Evolutionary conservation across 108 stramenopile genomes (phyloP).

Genomic region (Skeletonema potamos): DNA sequence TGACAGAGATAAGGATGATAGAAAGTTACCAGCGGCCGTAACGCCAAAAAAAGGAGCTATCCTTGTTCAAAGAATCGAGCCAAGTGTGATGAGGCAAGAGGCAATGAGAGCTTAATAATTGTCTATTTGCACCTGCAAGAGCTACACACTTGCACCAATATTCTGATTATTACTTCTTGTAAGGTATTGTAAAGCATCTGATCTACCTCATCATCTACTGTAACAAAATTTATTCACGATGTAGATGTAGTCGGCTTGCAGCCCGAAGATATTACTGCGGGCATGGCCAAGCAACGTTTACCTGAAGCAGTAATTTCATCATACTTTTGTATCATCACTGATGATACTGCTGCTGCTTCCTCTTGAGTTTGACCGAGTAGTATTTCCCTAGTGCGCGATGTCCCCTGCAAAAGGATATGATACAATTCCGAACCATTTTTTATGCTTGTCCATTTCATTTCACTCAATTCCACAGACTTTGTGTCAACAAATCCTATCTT

Average conservation of each 20-base stretch:
- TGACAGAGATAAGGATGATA: too few species aligned
- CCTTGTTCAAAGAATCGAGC: too few species aligned
- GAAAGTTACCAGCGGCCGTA: too few species aligned
- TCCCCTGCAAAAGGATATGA: constrained; percentile 42
- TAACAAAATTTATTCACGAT: neutral
- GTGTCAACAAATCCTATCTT: constrained; percentile 38
- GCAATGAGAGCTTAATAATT: too few species aligned
- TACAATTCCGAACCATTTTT: constrained; percentile 34
- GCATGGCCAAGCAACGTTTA: constrained; percentile 32
- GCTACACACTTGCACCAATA: too few species aligned
- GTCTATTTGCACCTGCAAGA: too few species aligned
- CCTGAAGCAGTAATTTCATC: constrained; percentile 32
- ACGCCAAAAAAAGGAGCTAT: too few species aligned
- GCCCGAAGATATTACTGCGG: constrained; percentile 25
- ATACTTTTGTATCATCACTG: constrained; percentile 35
- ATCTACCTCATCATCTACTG: neutral
- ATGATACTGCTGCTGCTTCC: constrained; percentile 20
- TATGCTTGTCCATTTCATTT: constrained; percentile 52
- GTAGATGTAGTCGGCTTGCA: neutral
- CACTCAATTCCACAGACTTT: constrained; percentile 32
- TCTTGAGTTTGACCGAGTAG: constrained; percentile 34
- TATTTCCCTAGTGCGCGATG: constrained; percentile 43
- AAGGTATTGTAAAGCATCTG: neutral
- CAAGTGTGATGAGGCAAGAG: too few species aligned
- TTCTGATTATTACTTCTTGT: too few species aligned